Evolutionary conservation across 352 stramenopile species (phyloP).

Genomic region (Phytopythium montanum): DNA sequence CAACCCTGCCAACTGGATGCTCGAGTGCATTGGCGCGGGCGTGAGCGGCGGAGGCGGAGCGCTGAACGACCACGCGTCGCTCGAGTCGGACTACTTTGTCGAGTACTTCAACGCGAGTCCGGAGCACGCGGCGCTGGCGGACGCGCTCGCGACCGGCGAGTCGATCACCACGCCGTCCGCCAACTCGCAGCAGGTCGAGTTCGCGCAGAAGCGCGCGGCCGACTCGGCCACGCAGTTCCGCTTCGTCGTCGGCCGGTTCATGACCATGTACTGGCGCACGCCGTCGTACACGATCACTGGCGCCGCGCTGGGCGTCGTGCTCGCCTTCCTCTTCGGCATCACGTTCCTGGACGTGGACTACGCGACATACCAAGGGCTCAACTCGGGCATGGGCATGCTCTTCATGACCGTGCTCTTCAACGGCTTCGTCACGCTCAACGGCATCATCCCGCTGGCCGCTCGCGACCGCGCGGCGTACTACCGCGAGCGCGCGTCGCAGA

Average conservation of each 20-base stretch:
- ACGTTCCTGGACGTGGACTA: slow-evolving; percentile 34
- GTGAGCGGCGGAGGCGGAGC: slow-evolving; percentile 6
- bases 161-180: not conserved
- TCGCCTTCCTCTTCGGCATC: slow-evolving; percentile 64
- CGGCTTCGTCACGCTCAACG: slow-evolving; percentile 58
- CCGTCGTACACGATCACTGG: slow-evolving; percentile 72
- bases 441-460: slow-evolving; percentile 56
- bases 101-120: slow-evolving; percentile 28
- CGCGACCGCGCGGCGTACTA: slow-evolving; percentile 60
- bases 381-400: slow-evolving; percentile 41
- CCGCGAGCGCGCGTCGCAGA: slow-evolving; percentile 51
- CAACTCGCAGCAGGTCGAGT: slow-evolving; percentile 6
- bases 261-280: slow-evolving; percentile 36
- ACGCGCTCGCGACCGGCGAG: slow-evolving; percentile 12
- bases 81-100: slow-evolving; percentile 17
- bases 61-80: too few species aligned
- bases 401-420: slow-evolving; percentile 63
- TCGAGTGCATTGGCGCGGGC: slow-evolving; percentile 58
- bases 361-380: slow-evolving; percentile 25
- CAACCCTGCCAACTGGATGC: slow-evolving; percentile 89
- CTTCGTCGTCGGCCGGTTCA: slow-evolving; percentile 13
- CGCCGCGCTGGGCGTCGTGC: slow-evolving; percentile 42
- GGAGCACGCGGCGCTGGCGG: slow-evolving; percentile 20
- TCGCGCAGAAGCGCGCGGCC: slow-evolving; percentile 48
- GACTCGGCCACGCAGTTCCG: slow-evolving; percentile 12